Percentiles rank a stretch among this genome's conserved stretches.
These are phyloP conservation scores for Euphorbia lathyris DNA, from an alignment of 345 rosid species.

Conservation along the genomic window DNA sequence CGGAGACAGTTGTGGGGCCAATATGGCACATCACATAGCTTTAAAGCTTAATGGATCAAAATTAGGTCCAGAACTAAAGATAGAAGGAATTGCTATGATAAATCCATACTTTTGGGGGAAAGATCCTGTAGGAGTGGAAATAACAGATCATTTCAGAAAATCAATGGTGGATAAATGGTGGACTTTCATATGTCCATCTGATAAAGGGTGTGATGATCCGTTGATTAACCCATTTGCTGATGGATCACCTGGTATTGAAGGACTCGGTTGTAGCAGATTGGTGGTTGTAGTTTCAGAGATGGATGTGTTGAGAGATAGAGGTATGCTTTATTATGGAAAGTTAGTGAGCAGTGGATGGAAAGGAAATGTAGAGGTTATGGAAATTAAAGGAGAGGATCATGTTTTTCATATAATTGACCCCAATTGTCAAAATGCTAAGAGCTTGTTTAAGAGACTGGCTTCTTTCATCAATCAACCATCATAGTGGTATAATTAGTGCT, in stretches of 20 bases:
- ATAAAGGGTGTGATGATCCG: slow-evolving; percentile 70
- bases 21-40: slow-evolving; percentile 63
- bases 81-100: slow-evolving; percentile 64
- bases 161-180: slow-evolving; percentile 81
- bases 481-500: neutral
- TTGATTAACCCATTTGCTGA: slow-evolving; percentile 67
- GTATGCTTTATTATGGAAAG: slow-evolving; percentile 47
- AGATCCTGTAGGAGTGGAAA: slow-evolving; percentile 60
- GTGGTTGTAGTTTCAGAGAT: slow-evolving; percentile 55
- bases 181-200: slow-evolving; percentile 60
- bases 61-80: slow-evolving; percentile 19
- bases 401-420: slow-evolving; percentile 65
- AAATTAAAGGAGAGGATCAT: slow-evolving; percentile 61
- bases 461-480: slow-evolving; percentile 39
- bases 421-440: slow-evolving; percentile 43
- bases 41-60: slow-evolving; percentile 31
- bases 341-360: slow-evolving; percentile 48
- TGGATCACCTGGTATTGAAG: slow-evolving; percentile 42
- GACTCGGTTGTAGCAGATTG: slow-evolving; percentile 50
- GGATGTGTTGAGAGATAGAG: slow-evolving; percentile 62
- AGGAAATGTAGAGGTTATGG: slow-evolving; percentile 50
- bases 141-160: slow-evolving; percentile 39
- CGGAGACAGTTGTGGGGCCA: slow-evolving; percentile 83
- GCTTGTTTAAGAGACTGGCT: slow-evolving; percentile 44
- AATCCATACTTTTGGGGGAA: slow-evolving; percentile 56